Base-by-base conservation (phyloP, 2,329 filamentous ascomycete genomes). In the Hypoxylon sp. region DNA sequence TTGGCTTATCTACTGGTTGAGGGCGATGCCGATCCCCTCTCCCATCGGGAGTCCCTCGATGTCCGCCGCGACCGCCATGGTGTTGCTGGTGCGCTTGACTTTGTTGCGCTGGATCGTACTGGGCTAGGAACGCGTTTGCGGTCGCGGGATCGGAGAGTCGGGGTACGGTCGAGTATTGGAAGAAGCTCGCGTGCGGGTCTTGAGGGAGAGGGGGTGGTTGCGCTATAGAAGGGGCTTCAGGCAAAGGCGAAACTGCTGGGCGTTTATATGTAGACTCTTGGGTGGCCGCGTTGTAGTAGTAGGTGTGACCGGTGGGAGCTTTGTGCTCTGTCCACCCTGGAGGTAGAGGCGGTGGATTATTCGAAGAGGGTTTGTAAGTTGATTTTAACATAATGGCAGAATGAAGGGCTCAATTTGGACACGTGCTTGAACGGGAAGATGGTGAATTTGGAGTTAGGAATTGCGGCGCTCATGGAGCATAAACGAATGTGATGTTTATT, bases 301-400 rank as follows among this genome's bases (percentile, higher is more conserved):
- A 97, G 27, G 85, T 85, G 78, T 97, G 94, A 3, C 93, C 93
- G 53, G 91, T 90, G 5, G 94, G 94, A 55, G 94, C 93, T 79
- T 90, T 94, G 81, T 97, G 94, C 78, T 97, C 92, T n/a, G 91
- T 93, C 94, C 94, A 97, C 68, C 93, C 94, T 45, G 90, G 84
- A 27, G 90, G 90, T 0, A 97, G 83, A 34, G 91, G 88, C 47
- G 87, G 83, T 37, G 81, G 76, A 16, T 80, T 64, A 59, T 78
- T 76, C 48, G 80, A 73, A 8, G 86, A 84, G 21, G 88, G 84
- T 65, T 87, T 88, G 78, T 94, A 89, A n/a, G 92, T 94, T 19
- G 91, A 92, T 75, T 89, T 93, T 51, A 95, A 82, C 91, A 93
- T 93, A 8, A 59, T 52, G 16, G 32, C 4, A 25, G 16, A 34